Base-by-base conservation (phyloP, 1,284 basidiomycete genomes). In the Pascua sp. region DNA sequence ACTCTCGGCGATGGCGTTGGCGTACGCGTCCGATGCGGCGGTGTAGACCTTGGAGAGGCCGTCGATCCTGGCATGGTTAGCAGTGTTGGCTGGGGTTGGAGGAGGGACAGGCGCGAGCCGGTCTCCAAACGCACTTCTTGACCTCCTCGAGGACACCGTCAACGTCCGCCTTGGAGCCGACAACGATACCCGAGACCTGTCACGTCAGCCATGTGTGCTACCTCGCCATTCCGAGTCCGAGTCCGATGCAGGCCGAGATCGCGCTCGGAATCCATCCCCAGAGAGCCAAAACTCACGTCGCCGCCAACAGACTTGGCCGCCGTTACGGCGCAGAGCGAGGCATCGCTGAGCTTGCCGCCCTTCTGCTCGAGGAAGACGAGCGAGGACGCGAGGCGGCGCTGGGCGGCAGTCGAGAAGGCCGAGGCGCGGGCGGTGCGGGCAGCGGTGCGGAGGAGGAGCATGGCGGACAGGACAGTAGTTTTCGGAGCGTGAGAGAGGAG, bases 351-450 rank as follows among this genome's bases (percentile, higher is more conserved):
- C 64, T 83, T 82, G 48, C 91, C 92, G 52, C 84, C 82, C 57
- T 85, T 85, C 76, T 97, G 91, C 78, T 97, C 95, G 60, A 97
- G 80, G 67, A 90, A 89, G 50, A 97, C 85, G 16, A 97, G 84
- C 0, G 91, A 79, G 49, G 79, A 79, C 11, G 75, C 76, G 42
- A 71, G 58, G 53, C 75, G 64, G 42, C 69, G 56, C 47, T 67
- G 65, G 5, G 65, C 57, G 37, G 56, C 36, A 15, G 63, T 49
- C 18, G 67, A 56, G 32, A 56, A 44, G 39, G 44, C 39, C 10
- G 59, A 49, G 53, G 54, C 49, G 55, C 58, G 59, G n/a, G 62
- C 55, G 42, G 53, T 40, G 51, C 62, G 62, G 51, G 49, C 41
- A 47, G 48, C 57, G 41, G 51, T 40, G 38, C 61, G 61, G 62